A percentile compares a stretch with the other conserved stretches of the same genome.
Conservation (phyloP, 495 filamentous ascomycete genomes). For the Penicillium parvum region DNA sequence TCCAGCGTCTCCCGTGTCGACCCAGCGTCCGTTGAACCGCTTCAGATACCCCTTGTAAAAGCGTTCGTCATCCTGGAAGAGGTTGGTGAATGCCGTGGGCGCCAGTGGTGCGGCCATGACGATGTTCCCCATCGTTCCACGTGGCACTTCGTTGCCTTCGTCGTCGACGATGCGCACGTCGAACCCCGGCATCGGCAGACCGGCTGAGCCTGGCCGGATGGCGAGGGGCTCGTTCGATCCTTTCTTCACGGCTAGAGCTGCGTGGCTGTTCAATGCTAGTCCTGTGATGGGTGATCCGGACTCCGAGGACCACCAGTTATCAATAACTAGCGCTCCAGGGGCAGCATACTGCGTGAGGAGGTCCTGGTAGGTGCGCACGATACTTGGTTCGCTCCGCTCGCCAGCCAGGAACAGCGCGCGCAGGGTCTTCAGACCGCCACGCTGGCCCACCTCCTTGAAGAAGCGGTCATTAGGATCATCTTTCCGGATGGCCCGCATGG, state of each 20-base stretch:
- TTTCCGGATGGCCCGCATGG: slow-evolving; percentile 78
- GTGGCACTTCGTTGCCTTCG: slow-evolving; percentile 60
- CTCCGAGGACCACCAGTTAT: slow-evolving; percentile 97
- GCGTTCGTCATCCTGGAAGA: slow-evolving; percentile 78
- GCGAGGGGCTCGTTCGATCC: slow-evolving; percentile 29
- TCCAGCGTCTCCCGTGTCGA: slow-evolving; percentile 89
- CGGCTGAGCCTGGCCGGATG: slow-evolving; percentile 80
- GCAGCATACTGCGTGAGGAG: slow-evolving; percentile 62
- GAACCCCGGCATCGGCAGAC: slow-evolving; percentile 86
- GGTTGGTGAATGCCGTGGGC: slow-evolving; percentile 76
- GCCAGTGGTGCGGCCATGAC: slow-evolving; percentile 77
- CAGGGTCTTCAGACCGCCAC: slow-evolving; percentile 63
- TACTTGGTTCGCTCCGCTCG: slow-evolving; percentile 82
- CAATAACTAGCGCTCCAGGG: slow-evolving; percentile 63
- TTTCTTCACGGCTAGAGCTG: slow-evolving; percentile 19
- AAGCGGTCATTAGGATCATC: slow-evolving; percentile 72
- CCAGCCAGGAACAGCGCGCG: slow-evolving; percentile 80
- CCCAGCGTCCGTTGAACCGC: slow-evolving; percentile 72
- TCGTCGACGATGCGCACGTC: slow-evolving; percentile 82
- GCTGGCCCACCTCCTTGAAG: slow-evolving; percentile 56
- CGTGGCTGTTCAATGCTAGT: slow-evolving; percentile 52
- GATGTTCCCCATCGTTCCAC: slow-evolving; percentile 83
- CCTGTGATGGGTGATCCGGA: slow-evolving; percentile 87
- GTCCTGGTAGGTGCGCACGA: slow-evolving; percentile 73
- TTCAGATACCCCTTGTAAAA: slow-evolving; percentile 80